These are phyloP conservation scores for Coniochaeta prunicola DNA, from an alignment of 2,329 filamentous ascomycete species.

Conservation along the genomic window DNA sequence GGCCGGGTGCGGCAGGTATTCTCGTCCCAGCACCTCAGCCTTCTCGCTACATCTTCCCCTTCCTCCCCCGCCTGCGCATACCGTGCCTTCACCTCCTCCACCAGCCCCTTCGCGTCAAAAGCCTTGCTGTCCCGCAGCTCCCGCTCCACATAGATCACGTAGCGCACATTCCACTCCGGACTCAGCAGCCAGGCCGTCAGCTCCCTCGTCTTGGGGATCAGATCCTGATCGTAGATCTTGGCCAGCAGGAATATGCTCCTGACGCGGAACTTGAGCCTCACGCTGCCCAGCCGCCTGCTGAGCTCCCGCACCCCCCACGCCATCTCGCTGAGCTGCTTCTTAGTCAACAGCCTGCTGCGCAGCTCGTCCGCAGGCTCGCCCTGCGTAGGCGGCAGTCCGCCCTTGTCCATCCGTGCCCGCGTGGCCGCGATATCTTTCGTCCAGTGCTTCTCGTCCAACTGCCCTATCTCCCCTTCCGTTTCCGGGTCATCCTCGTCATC, in stretches of 20 bases:
- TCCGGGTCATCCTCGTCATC: slow-evolving; percentile 27
- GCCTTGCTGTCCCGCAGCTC: slow-evolving; percentile 62
- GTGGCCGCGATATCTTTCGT: slow-evolving; percentile 37
- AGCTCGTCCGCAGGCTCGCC: slow-evolving; percentile 20
- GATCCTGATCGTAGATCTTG: slow-evolving; percentile 79
- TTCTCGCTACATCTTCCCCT: slow-evolving; percentile 29
- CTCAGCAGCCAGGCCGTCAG: slow-evolving; percentile 75
- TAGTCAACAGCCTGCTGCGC: slow-evolving; percentile 74
- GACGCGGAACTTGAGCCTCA: slow-evolving; percentile 76
- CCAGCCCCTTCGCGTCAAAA: slow-evolving; percentile 66
- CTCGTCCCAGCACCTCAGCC: slow-evolving; percentile 78
- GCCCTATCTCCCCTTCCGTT: slow-evolving; percentile 32
- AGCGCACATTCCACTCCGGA: slow-evolving; percentile 57
- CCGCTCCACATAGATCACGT: slow-evolving; percentile 78
- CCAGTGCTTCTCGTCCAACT: slow-evolving; percentile 51
- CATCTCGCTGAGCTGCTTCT: slow-evolving; percentile 94
- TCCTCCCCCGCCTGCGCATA: slow-evolving; percentile 26
- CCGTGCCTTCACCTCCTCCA: slow-evolving; percentile 49
- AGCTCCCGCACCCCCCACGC: slow-evolving; percentile 90
- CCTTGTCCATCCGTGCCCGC: slow-evolving; percentile 28
- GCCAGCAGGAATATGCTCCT: slow-evolving; percentile 80
- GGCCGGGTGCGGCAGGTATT: slow-evolving; percentile 70
- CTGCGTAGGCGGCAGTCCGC: slow-evolving; percentile 7
- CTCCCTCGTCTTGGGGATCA: slow-evolving; percentile 72
- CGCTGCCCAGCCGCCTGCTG: slow-evolving; percentile 75